Evolutionary conservation across 306 rosid species (phyloP).

Genomic region (Castanea sativa): DNA sequence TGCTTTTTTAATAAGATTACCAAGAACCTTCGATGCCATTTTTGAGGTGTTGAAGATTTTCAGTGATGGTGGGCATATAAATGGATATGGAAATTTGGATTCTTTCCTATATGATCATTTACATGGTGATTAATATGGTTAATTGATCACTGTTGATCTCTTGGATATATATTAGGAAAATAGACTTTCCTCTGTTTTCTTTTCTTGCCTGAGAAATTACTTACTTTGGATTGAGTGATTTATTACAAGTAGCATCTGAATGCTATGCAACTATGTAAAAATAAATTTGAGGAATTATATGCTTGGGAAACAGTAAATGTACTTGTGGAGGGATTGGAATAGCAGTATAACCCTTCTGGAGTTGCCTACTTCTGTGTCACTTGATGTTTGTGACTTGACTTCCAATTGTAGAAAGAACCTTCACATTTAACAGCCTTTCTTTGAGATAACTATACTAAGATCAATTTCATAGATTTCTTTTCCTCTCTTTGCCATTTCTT

Average conservation of each 20-base stretch:
- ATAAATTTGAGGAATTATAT: neutral
- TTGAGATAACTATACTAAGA: neutral
- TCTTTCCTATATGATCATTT: neutral
- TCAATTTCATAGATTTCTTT: neutral
- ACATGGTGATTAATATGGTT: neutral
- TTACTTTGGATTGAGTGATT: neutral
- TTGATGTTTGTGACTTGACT: neutral
- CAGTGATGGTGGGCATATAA: neutral
- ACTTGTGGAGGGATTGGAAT: conserved; percentile 11
- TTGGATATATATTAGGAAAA: neutral
- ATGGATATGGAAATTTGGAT: neutral
- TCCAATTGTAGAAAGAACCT: too few relatives aligned
- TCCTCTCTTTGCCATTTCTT: neutral
- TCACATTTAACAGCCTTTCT: neutral
- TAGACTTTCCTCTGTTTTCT: neutral
- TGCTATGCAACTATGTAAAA: conserved; percentile 11
- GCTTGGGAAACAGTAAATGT: neutral
- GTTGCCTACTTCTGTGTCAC: neutral
- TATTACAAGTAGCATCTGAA: neutral
- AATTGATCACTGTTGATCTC: neutral
- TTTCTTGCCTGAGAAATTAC: neutral
- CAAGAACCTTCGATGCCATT: conserved; percentile 2
- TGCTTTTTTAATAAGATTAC: neutral
- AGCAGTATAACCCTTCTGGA: neutral
- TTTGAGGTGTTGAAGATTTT: neutral